Evolutionary conservation across 352 stramenopile genomes (phyloP).

Genomic region (Phytophthora crassamura): DNA sequence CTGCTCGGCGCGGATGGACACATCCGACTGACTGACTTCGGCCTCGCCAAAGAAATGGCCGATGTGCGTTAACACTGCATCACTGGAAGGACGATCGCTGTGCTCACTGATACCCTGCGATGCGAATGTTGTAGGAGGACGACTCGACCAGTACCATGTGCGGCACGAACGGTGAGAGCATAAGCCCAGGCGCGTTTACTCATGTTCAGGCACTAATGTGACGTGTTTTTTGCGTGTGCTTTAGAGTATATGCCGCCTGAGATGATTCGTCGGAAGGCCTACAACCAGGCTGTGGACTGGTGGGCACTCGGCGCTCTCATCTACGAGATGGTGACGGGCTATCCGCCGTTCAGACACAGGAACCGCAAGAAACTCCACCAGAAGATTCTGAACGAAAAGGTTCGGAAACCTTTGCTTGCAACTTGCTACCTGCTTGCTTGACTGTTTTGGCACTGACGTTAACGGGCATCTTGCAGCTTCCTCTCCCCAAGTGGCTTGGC

Average conservation of each 20-base stretch:
- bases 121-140: conserved; percentile 49
- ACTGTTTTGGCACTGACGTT: conserved; percentile 12
- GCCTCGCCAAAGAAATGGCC: conserved; percentile 80
- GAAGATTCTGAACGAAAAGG: conserved; percentile 89
- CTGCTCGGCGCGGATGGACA: conserved; percentile 82
- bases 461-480: conserved; percentile 40
- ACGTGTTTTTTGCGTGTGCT: conserved; percentile 2
- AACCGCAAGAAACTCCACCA: conserved; percentile 89
- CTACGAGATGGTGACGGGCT: conserved; percentile 89
- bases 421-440: background rate
- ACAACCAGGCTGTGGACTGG: conserved; percentile 90
- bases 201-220: conserved; percentile 1
- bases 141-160: conserved; percentile 86
- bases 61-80: conserved; percentile 44
- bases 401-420: conserved; percentile 18
- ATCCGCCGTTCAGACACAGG: conserved; percentile 83
- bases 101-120: conserved; percentile 24
- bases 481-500: conserved; percentile 82
- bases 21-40: conserved; percentile 89
- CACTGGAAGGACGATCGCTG: background rate
- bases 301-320: conserved; percentile 86
- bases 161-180: conserved; percentile 68
- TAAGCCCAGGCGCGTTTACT: background rate
- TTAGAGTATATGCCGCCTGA: conserved; percentile 89
- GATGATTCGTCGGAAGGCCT: conserved; percentile 86